These are phyloP conservation scores for Haberlea rhodopensis DNA, from an alignment of 257 asterid species.

Conservation along the genomic window DNA sequence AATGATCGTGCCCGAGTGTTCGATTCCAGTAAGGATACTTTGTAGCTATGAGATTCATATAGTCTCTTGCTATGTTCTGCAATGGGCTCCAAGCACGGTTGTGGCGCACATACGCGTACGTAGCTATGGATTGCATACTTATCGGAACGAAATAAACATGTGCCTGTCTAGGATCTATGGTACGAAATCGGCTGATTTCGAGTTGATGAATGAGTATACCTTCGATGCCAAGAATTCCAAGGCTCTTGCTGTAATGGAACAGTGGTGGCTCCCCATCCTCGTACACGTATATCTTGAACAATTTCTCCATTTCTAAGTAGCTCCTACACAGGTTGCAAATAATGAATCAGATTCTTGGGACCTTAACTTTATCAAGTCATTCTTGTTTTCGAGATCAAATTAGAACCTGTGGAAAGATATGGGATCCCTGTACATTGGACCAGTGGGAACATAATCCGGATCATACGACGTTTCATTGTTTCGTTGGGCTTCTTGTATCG, in stretches of 20 bases:
- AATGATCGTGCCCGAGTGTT: conserved; percentile 48
- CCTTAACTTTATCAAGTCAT: neutral
- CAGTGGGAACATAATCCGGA: conserved; percentile 50
- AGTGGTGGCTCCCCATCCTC: conserved; percentile 66
- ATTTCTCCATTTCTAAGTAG: conserved; percentile 64
- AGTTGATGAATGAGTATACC: conserved; percentile 55
- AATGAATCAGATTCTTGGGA: neutral
- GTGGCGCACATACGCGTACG: conserved; percentile 33
- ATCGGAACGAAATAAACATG: conserved; percentile 42
- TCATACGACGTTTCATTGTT: conserved; percentile 39
- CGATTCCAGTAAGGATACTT: conserved; percentile 57
- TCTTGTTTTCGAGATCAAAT: neutral
- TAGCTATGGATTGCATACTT: conserved; percentile 43
- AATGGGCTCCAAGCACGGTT: conserved; percentile 50
- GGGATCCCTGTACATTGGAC: conserved; percentile 43
- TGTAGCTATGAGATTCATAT: conserved; percentile 37
- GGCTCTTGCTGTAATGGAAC: conserved; percentile 50
- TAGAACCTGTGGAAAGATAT: conserved; percentile 47
- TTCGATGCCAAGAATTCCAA: conserved; percentile 50
- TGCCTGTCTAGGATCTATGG: conserved; percentile 40
- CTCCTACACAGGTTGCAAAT: conserved; percentile 31
- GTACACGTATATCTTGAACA: conserved; percentile 47
- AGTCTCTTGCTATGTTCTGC: conserved; percentile 47
- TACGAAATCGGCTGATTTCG: conserved; percentile 51
- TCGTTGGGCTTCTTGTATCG: conserved; percentile 34